Percentiles rank a stretch among this genome's conserved stretches.
phyloP scores from a whole-genome alignment of 192 early-diverging fungal genomes.

The Coemansia biformis region DNA sequence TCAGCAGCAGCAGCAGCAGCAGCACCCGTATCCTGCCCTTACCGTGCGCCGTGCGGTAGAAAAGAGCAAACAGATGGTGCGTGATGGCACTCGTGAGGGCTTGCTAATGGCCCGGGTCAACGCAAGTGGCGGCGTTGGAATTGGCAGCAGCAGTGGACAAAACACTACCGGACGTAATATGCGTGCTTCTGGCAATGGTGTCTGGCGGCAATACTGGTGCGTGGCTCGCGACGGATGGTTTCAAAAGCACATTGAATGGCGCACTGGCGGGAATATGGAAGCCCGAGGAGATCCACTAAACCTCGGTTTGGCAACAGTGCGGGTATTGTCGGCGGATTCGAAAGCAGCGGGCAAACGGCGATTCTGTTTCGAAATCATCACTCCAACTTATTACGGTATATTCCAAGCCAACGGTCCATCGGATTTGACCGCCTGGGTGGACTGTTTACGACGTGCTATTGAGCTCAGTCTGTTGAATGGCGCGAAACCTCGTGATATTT shows the following conservation, averaged over 20 bases:
- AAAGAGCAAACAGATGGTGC: constrained; percentile 3
- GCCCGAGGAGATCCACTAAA: constrained; percentile 15
- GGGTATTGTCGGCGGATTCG: constrained; percentile 21
- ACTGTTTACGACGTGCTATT: constrained; percentile 48
- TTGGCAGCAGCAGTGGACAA: constrained; percentile 2
- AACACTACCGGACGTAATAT: constrained; percentile 17
- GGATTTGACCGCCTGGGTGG: constrained; percentile 68
- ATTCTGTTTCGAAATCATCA: constrained; percentile 78
- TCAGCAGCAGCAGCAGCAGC: not conserved
- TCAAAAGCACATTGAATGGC: constrained; percentile 12
- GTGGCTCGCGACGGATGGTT: constrained; percentile 34
- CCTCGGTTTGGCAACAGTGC: constrained; percentile 38
- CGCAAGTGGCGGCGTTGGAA: constrained; percentile 1
- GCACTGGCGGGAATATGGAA: constrained; percentile 1
- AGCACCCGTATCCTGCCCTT: not conserved
- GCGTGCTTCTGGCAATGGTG: constrained; percentile 13
- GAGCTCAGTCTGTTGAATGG: constrained; percentile 33
- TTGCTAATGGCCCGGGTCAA: constrained; percentile 27
- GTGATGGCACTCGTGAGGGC: constrained; percentile 36
- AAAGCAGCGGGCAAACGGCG: constrained; percentile 49
- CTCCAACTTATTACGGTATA: constrained; percentile 63
- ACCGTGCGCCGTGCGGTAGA: not conserved
- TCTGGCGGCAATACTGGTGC: constrained; percentile 49
- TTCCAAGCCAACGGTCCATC: constrained; percentile 68
- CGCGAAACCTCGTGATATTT: not conserved